phyloP scores from a whole-genome alignment of 768 basidiomycete genomes.

The Boletus rufocinnamomeus region DNA sequence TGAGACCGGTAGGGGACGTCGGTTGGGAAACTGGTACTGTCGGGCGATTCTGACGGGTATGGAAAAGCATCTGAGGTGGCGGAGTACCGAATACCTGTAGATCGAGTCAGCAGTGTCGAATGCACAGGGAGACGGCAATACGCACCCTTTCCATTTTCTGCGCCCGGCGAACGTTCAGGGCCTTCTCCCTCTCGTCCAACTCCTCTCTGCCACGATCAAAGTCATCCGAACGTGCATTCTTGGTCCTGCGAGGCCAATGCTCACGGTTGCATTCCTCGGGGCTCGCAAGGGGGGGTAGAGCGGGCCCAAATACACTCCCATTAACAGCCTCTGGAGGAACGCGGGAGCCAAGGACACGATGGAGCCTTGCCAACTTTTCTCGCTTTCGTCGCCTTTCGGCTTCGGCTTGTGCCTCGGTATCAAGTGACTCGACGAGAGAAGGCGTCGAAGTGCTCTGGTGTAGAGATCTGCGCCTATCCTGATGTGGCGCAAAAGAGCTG shows the following conservation, averaged over 20 bases:
- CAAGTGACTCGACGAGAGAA: conserved; percentile 50
- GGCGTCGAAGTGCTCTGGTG: conserved; percentile 42
- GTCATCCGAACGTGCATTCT: conserved; percentile 50
- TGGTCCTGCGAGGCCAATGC: conserved; percentile 49
- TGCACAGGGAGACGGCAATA: not conserved
- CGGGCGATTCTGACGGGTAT: conserved; percentile 55
- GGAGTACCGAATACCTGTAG: conserved; percentile 76
- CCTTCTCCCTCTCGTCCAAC: conserved; percentile 71
- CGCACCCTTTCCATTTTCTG: conserved; percentile 87
- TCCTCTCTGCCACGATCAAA: conserved; percentile 69
- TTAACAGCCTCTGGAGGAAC: conserved; percentile 72
- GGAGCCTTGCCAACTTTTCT: conserved; percentile 76
- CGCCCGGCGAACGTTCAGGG: conserved; percentile 75
- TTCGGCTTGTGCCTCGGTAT: conserved; percentile 56
- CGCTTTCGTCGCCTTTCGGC: conserved; percentile 68
- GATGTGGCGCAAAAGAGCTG: conserved; percentile 32
- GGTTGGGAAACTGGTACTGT: conserved; percentile 30
- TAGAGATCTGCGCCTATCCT: conserved; percentile 24
- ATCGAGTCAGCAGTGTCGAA: conserved; percentile 5
- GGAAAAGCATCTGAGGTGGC: conserved; percentile 79
- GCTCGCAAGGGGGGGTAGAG: conserved; percentile 35
- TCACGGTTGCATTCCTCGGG: conserved; percentile 36
- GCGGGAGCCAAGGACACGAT: conserved; percentile 83
- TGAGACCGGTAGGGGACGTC: conserved; percentile 19
- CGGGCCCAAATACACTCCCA: conserved; percentile 39